phyloP scores from a whole-genome alignment of 176 grass and related monocot genomes.

The Triticum dicoccoides region DNA sequence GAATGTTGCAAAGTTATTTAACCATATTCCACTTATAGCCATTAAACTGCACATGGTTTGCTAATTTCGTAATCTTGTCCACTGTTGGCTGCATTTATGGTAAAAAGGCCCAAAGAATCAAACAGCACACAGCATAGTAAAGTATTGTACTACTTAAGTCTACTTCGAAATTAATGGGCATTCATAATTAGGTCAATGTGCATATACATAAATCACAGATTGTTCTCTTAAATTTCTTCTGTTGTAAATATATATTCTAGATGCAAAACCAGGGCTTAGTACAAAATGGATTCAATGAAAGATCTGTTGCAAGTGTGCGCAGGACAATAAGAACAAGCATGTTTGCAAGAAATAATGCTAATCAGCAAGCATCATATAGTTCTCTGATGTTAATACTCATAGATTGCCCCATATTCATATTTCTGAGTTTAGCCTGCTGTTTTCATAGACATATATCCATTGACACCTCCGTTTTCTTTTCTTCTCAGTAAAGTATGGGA shows the following conservation, averaged over 20 bases:
- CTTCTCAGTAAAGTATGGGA: conserved; percentile 89
- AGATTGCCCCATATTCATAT: background rate
- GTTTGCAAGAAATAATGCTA: conserved; percentile 1
- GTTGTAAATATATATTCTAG: background rate
- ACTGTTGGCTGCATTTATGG: background rate
- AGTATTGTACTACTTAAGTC: background rate
- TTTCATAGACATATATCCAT: background rate
- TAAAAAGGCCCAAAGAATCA: background rate
- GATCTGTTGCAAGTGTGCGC: background rate
- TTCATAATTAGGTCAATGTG: background rate
- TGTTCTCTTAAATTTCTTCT: background rate
- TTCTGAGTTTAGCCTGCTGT: background rate
- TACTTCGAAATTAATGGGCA: background rate
- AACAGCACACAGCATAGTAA: background rate
- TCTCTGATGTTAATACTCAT: background rate
- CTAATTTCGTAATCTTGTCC: background rate
- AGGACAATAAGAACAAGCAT: background rate
- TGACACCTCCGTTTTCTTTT: background rate
- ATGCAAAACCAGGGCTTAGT: background rate
- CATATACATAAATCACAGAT: background rate
- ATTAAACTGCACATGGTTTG: background rate
- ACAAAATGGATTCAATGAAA: background rate
- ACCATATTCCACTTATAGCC: background rate
- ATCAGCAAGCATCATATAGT: background rate
- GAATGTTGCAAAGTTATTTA: background rate